Conservation (phyloP, 495 filamentous ascomycete genomes). For the Podospora didyma region DNA sequence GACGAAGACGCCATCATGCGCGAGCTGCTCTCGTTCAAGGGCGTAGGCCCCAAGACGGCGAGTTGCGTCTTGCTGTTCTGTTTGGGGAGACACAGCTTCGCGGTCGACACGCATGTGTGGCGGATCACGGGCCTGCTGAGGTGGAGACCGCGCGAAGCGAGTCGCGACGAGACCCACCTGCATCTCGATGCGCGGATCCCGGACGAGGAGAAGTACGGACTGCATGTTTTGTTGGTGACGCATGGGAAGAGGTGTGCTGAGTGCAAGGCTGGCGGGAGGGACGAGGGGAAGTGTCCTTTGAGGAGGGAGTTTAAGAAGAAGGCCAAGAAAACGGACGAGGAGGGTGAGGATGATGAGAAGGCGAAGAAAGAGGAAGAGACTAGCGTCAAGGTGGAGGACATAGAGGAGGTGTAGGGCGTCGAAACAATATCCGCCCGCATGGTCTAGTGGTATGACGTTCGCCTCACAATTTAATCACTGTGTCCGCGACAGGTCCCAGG, state of each 20-base stretch:
- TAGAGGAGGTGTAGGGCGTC: not conserved
- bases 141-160: constrained; percentile 64
- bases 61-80: constrained; percentile 79
- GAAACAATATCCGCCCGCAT: no score
- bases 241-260: constrained; percentile 75
- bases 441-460: no score
- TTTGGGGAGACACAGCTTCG: constrained; percentile 66
- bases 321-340: not conserved
- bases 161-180: constrained; percentile 63
- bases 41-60: constrained; percentile 86
- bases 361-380: not conserved
- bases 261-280: constrained; percentile 54
- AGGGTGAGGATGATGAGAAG: not conserved
- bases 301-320: not conserved
- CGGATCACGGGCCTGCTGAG: constrained; percentile 72
- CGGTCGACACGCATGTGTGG: constrained; percentile 82
- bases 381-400: not conserved
- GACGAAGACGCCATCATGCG: constrained; percentile 68
- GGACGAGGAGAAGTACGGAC: constrained; percentile 72
- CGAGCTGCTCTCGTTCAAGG: constrained; percentile 67
- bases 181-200: constrained; percentile 78
- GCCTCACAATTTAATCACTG: no score
- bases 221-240: constrained; percentile 76
- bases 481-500: no score
- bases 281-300: not conserved